Evolutionary conservation across 1,284 basidiomycete genomes (phyloP).

Genomic region (Microstroma glucosiphilum): DNA sequence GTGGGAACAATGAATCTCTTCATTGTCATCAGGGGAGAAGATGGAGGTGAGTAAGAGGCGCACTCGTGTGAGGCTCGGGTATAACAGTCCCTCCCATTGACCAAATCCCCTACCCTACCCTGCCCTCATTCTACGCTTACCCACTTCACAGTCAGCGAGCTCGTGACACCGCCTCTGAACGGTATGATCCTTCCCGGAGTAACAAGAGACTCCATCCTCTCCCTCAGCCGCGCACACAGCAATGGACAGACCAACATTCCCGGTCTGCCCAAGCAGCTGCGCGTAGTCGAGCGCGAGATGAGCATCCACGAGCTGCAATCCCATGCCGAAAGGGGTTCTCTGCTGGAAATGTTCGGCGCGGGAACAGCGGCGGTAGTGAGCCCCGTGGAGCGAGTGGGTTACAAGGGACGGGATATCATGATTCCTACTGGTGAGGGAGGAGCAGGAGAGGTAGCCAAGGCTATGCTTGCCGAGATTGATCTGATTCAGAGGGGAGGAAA

Average conservation of each 20-base stretch:
- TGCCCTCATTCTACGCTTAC: neutral
- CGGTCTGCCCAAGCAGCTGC: constrained; percentile 55
- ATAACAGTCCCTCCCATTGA: neutral
- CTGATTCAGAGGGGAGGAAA: constrained; percentile 83
- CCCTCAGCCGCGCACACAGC: constrained; percentile 70
- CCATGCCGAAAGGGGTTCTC: constrained; percentile 63
- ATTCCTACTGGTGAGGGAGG: constrained; percentile 82
- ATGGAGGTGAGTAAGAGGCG: constrained; percentile 60
- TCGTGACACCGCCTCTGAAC: constrained; percentile 68
- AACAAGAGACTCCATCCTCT: constrained; percentile 76
- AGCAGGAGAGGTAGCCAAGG: constrained; percentile 75
- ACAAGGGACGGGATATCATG: constrained; percentile 71
- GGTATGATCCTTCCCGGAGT: constrained; percentile 95
- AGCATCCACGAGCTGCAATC: constrained; percentile 81
- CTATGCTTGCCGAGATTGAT: constrained; percentile 75
- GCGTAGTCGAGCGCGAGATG: constrained; percentile 74
- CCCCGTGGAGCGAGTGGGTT: constrained; percentile 65
- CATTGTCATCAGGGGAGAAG: constrained; percentile 68
- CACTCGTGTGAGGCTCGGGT: neutral
- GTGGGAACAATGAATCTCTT: constrained; percentile 93
- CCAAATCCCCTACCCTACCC: neutral
- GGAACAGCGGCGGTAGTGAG: constrained; percentile 63
- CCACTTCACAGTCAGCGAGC: constrained; percentile 20
- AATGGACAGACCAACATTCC: constrained; percentile 56
- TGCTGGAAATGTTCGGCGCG: constrained; percentile 87